Base-by-base conservation (phyloP, 768 basidiomycete species). In the Amanita brunnescens region DNA sequence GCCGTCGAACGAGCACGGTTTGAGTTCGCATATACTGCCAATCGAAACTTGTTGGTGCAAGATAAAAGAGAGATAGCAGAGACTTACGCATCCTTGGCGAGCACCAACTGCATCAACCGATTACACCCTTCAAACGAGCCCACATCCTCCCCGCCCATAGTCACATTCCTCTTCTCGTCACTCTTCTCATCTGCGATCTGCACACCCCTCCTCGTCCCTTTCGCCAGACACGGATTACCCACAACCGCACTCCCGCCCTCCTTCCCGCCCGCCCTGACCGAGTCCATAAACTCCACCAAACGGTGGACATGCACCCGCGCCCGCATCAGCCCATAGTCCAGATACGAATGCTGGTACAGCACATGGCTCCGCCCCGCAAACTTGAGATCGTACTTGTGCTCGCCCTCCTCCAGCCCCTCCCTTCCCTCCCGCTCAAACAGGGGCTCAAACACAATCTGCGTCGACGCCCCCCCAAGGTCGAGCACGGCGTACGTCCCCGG, bases 381-480 rank as follows among this genome's bases (percentile, higher is more conserved):
- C 32, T 65, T 70, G 43, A 98, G 74, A 43, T 81, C 81, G 66
- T 92, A 96, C 68, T 88, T 90, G 72, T 97, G 95, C 49, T 96
- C 94, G 40, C 93, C 95, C 4, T 87, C 85, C 54, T 75, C 79
- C 32, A 77, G 57, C 21, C 58, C 57, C 23, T 68, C 67, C 24
- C n/a, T n/a, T n/a, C 75, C 75, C 14, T 53, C 26, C 7, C 59
- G 56, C 5, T 62, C 46, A 66, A 82, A 82, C 47, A 67, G 70
- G 1, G 95, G 96, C 68, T 94, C 85, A 60, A 98, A 97, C 52
- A 96, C 93, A 64, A 98, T 97, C 70, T 97, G 96, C 20, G 94
- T 97, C 54, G 92, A 94, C 26, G 89, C 96, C 2, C 96, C 96
- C 3, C 96, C 96, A 44, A 99, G 80, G 63, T 98, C 96, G 45